These are phyloP conservation scores for Boletellus sp. DNA, from an alignment of 1,284 basidiomycete genomes.

Conservation along the genomic window DNA sequence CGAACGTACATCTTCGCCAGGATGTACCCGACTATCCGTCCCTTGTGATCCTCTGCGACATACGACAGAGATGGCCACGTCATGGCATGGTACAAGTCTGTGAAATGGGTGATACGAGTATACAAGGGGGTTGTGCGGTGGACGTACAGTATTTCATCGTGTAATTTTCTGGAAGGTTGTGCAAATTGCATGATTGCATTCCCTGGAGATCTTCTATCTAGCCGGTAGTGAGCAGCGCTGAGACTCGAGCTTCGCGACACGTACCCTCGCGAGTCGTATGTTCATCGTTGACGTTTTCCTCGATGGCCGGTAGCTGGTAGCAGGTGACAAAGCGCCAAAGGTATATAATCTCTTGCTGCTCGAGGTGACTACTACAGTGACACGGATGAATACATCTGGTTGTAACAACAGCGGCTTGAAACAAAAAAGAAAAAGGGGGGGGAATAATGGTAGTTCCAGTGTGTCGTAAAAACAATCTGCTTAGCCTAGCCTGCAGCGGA, in stretches of 20 bases:
- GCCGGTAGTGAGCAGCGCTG: slow-evolving; percentile 17
- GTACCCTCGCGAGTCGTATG: slow-evolving; percentile 54
- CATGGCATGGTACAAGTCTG: slow-evolving; percentile 92
- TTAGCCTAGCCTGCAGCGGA: slow-evolving; percentile 1
- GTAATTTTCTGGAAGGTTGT: slow-evolving; percentile 93
- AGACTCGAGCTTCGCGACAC: slow-evolving; percentile 14
- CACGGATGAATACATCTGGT: slow-evolving; percentile 20
- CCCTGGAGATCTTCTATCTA: slow-evolving; percentile 67
- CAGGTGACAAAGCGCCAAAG: too few species aligned
- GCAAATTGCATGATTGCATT: slow-evolving; percentile 91
- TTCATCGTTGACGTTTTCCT: slow-evolving; percentile 48
- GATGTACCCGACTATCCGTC: slow-evolving; percentile 94
- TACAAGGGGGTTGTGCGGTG: background rate
- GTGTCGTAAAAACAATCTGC: slow-evolving; percentile 8
- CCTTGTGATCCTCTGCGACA: slow-evolving; percentile 92
- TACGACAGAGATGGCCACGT: slow-evolving; percentile 97
- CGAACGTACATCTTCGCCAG: slow-evolving; percentile 86
- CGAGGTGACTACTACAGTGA: slow-evolving; percentile 14
- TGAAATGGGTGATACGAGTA: slow-evolving; percentile 17
- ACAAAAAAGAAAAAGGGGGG: slow-evolving; percentile 6
- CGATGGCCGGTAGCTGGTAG: too few species aligned
- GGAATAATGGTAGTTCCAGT: slow-evolving; percentile 14
- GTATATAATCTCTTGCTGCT: background rate
- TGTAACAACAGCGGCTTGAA: slow-evolving; percentile 25
- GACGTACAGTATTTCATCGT: slow-evolving; percentile 85